phyloP scores from a whole-genome alignment of 2,329 filamentous ascomycete genomes.

The Hirsutella rhossiliensis region DNA sequence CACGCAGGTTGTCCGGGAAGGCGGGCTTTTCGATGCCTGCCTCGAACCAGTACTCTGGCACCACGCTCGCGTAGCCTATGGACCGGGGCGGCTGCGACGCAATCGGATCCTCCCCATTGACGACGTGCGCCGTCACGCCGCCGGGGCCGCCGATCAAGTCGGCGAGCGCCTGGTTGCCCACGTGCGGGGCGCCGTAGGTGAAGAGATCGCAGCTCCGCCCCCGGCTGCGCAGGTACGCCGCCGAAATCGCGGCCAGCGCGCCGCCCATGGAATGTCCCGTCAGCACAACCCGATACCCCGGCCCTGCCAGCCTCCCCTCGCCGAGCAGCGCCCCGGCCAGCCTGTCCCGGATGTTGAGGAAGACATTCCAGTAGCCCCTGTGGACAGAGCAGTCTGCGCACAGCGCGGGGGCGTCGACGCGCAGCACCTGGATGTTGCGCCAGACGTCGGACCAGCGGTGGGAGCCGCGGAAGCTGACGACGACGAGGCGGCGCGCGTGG shows the following conservation, averaged over 20 bases:
- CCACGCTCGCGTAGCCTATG: slow-evolving; percentile 43
- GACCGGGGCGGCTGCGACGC: slow-evolving; percentile 47
- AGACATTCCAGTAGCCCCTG: slow-evolving; percentile 44
- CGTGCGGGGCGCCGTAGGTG: slow-evolving; percentile 54
- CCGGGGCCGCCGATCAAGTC: slow-evolving; percentile 21
- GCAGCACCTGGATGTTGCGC: slow-evolving; percentile 2
- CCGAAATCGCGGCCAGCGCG: slow-evolving; percentile 49
- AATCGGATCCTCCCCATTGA: slow-evolving; percentile 54
- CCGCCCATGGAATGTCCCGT: slow-evolving; percentile 60
- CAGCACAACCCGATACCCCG: slow-evolving; percentile 33
- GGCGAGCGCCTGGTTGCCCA: slow-evolving; percentile 34
- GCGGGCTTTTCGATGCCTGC: slow-evolving; percentile 16
- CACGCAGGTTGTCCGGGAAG: background rate
- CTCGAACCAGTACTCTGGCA: slow-evolving; percentile 52
- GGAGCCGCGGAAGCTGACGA: slow-evolving; percentile 48
- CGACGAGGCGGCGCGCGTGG: slow-evolving; percentile 34
- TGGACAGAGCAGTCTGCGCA: slow-evolving; percentile 37
- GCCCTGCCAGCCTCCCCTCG: slow-evolving; percentile 19
- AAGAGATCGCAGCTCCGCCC: slow-evolving; percentile 42
- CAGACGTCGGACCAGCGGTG: slow-evolving; percentile 27
- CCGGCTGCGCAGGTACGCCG: slow-evolving; percentile 37
- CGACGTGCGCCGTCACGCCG: slow-evolving; percentile 48
- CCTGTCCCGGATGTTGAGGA: slow-evolving; percentile 35
- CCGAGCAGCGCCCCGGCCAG: slow-evolving; percentile 29
- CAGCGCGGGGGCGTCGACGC: slow-evolving; percentile 11